Evolutionary conservation across 2,329 filamentous ascomycete species (phyloP).

Genomic region (Microdochium paspali): DNA sequence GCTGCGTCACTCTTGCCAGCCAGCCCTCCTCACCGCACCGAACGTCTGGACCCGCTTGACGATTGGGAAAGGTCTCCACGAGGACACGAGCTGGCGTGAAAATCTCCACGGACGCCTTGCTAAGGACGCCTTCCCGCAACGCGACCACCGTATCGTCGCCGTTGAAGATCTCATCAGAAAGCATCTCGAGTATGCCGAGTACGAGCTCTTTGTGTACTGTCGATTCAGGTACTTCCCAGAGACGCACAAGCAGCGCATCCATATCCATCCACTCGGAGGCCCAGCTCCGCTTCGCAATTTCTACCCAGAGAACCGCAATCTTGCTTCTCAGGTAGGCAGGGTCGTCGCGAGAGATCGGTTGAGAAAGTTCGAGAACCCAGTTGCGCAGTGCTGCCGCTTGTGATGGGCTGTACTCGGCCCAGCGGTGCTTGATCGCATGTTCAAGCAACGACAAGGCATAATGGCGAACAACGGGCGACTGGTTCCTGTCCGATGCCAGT

Average conservation of each 20-base stretch:
- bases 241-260: conserved; percentile 70
- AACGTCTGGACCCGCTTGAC: conserved; percentile 58
- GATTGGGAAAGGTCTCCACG: conserved; percentile 63
- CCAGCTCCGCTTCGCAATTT: conserved; percentile 90
- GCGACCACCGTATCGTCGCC: conserved; percentile 81
- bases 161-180: conserved; percentile 91
- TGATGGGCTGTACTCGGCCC: conserved; percentile 60
- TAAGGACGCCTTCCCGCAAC: conserved; percentile 73
- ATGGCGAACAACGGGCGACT: conserved; percentile 78
- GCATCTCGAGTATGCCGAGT: conserved; percentile 76
- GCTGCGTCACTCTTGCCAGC: conserved; percentile 66
- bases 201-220: conserved; percentile 73
- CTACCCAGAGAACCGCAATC: conserved; percentile 87
- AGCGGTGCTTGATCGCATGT: conserved; percentile 78
- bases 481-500: conserved; percentile 65
- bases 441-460: conserved; percentile 90
- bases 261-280: conserved; percentile 89
- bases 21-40: conserved; percentile 79
- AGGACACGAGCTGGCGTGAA: conserved; percentile 75
- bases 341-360: conserved; percentile 61
- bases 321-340: conserved; percentile 85
- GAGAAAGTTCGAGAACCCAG: conserved; percentile 73
- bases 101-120: conserved; percentile 85
- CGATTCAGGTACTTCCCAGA: conserved; percentile 67
- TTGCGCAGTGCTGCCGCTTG: conserved; percentile 60